A percentile compares a stretch with the other conserved stretches of the same genome.
Evolutionary conservation across 2,329 filamentous ascomycete genomes (phyloP).

Genomic region (Hypomyces perniciosus): DNA sequence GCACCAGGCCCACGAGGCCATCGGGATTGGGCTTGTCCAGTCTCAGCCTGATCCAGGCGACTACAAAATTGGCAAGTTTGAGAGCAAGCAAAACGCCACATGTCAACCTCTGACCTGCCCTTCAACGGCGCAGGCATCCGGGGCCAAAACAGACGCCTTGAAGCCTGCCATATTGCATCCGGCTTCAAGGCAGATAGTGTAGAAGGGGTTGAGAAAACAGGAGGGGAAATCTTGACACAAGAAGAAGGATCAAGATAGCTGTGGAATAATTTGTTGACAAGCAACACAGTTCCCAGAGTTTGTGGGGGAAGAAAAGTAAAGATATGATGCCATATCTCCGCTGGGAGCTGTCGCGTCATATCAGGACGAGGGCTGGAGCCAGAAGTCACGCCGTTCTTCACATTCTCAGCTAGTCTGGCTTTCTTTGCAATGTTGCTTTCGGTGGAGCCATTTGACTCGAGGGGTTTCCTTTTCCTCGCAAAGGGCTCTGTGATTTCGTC

Average conservation of each 20-base stretch:
- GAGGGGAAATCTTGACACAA: conserved; percentile 18
- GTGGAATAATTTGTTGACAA: conserved; percentile 63
- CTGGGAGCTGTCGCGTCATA: conserved; percentile 37
- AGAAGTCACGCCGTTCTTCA: not conserved
- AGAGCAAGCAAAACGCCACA: conserved; percentile 66
- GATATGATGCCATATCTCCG: conserved; percentile 64
- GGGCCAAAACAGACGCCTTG: conserved; percentile 59
- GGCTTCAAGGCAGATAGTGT: conserved; percentile 40
- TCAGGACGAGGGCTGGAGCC: not conserved
- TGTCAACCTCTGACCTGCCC: conserved; percentile 62
- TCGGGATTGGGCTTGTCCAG: conserved; percentile 29
- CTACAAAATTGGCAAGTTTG: conserved; percentile 63
- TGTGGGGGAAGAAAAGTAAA: conserved; percentile 61
- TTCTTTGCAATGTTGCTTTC: conserved; percentile 7
- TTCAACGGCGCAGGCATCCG: conserved; percentile 63
- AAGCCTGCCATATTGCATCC: conserved; percentile 64
- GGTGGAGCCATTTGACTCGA: not conserved
- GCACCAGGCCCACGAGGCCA: conserved; percentile 58
- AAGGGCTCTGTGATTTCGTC: not conserved
- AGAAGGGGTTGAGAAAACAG: conserved; percentile 18
- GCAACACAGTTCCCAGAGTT: conserved; percentile 58
- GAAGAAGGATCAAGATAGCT: conserved; percentile 48
- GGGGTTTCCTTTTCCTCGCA: conserved; percentile 10
- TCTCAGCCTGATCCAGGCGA: conserved; percentile 27
- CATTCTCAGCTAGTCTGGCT: not conserved